phyloP scores from a whole-genome alignment of 2,329 filamentous ascomycete species.

The Aureobasidium lini region DNA sequence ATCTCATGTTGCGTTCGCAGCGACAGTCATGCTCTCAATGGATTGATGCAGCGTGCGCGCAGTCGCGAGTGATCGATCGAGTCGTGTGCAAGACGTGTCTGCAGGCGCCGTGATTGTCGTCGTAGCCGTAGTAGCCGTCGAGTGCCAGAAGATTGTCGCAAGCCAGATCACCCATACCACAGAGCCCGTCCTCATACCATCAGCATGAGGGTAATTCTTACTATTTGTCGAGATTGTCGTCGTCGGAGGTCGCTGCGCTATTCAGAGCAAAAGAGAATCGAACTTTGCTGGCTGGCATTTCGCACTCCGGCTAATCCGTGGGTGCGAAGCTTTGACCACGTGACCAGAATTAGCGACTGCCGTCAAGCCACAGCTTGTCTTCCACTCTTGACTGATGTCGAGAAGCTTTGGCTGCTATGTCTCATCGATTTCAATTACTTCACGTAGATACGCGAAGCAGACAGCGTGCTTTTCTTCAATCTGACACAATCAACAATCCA shows the following conservation, averaged over 20 bases:
- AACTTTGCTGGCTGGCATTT: conserved; percentile 1
- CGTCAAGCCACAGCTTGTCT: background rate
- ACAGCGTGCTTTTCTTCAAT: too few relatives aligned
- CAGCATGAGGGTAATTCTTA: conserved; percentile 3
- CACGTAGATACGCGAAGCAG: too few relatives aligned
- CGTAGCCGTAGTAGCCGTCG: conserved; percentile 7
- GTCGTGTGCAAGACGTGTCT: conserved; percentile 3
- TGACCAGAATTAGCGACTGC: background rate
- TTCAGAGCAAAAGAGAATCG: background rate
- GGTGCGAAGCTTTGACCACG: background rate
- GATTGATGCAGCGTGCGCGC: background rate
- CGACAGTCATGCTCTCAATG: background rate
- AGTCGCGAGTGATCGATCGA: background rate
- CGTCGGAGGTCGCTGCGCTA: conserved; percentile 10
- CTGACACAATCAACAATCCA: too few relatives aligned
- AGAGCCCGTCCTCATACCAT: background rate
- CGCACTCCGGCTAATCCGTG: background rate
- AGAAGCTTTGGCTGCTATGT: too few relatives aligned
- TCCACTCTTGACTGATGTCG: too few relatives aligned
- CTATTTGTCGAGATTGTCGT: conserved; percentile 9
- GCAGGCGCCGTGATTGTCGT: background rate
- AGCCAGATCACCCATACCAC: background rate
- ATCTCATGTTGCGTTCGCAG: background rate
- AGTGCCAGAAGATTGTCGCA: background rate
- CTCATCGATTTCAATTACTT: too few relatives aligned